A percentile compares a stretch with the other conserved stretches of the same genome.
Conservation (phyloP, 768 basidiomycete species). For the Rhodosporidiobolus odoratus region DNA sequence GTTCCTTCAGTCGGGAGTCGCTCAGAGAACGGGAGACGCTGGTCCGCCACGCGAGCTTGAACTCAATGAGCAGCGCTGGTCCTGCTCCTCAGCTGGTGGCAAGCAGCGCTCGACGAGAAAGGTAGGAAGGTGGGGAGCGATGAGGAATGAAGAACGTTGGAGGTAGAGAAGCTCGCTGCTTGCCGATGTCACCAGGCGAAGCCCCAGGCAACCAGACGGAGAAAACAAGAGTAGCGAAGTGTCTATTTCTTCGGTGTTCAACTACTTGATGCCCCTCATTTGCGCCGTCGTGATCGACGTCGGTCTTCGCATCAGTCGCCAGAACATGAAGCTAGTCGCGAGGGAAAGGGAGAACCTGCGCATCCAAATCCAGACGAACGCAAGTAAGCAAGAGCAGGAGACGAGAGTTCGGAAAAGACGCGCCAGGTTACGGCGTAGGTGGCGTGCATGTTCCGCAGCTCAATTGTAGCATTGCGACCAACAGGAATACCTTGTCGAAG, state of each 20-base stretch:
- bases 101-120: too few species aligned
- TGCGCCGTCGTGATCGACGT: conserved; percentile 1
- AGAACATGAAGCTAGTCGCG: conserved; percentile 76
- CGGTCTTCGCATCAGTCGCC: conserved; percentile 26
- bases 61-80: too few species aligned
- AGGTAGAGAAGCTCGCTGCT: too few species aligned
- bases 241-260: neutral
- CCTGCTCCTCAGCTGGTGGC: too few species aligned
- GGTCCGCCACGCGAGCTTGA: too few species aligned
- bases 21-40: too few species aligned
- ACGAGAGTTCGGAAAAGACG: conserved; percentile 3
- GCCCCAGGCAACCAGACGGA: too few species aligned
- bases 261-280: conserved; percentile 13
- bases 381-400: conserved; percentile 2
- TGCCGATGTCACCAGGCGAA: too few species aligned
- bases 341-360: conserved; percentile 84
- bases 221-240: neutral
- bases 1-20: too few species aligned
- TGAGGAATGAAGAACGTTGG: too few species aligned
- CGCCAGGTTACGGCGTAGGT: conserved; percentile 95
- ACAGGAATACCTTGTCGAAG: conserved; percentile 72
- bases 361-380: conserved; percentile 73
- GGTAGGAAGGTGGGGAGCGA: too few species aligned
- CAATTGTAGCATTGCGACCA: conserved; percentile 73
- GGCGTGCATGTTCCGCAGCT: conserved; percentile 85